Base-by-base conservation (phyloP, 2,329 filamentous ascomycete genomes). In the Pseudocercospora fuligena region DNA sequence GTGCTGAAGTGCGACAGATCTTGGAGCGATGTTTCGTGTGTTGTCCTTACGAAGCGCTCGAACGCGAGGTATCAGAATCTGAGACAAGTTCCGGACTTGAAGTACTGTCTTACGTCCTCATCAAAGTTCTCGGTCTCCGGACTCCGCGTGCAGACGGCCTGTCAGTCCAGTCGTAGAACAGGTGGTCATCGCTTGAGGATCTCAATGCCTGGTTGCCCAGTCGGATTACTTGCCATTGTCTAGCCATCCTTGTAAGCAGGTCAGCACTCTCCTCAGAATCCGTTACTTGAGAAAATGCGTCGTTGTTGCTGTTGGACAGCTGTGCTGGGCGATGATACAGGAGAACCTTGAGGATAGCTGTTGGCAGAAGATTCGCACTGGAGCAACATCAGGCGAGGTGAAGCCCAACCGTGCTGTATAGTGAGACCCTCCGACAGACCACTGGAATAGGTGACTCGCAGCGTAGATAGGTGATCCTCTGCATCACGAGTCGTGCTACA, bases 391-490 rank as follows among this genome's bases (percentile, higher is more conserved):
- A 43, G 40, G 14, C 40, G 40, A 43, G 16, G 40, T n/a, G 40
- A 43, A 19, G 36, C 36, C 16, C 5, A 16, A 40, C 14, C 31
- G 11, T 36, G 33, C 33, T 36, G 14, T 40, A 3, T 56, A 27
- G 46, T 31, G 27, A 64, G 27, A n/a, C n/a, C 47, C 25, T 29
- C 21, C 36, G 36, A 57, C 23, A 40, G 54, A 53, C 27, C 25
- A 46, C 57, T 58, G 49, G 51, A 29, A 27, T 54, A 54, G 23
- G 51, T 27, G 51, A 27, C 51, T 25, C 49, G 49, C 47, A 51
- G 16, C n/a, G 16, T 7, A 21, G 49, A 53, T 27, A 53, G 49
- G 25, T 53, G 16, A 53, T 53, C 5, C 23, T 16, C 19, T 53
- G 49, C 49, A 47, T 12, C n/a, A 47, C 21, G 46, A 47, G 46